Base-by-base conservation (phyloP, 176 grass and related monocot species). In the Canna indica region DNA sequence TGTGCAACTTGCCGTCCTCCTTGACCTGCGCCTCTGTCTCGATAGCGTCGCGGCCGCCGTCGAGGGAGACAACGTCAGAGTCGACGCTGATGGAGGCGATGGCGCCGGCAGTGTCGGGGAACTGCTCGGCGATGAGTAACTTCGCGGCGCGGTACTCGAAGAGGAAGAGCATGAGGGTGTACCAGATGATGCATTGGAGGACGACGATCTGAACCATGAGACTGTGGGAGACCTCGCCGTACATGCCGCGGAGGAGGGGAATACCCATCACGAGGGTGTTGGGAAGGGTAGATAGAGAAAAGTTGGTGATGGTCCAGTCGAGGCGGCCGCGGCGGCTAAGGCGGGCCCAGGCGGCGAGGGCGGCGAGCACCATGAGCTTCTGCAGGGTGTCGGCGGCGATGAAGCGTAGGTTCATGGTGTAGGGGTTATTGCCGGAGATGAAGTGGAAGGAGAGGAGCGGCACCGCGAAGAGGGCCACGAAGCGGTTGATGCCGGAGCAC, bases 1-100 rank as follows among this genome's bases (percentile, higher is more conserved):
- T 35, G 34, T 73, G 71, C 1, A 73, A 5, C 71, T 33, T 73
- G 34, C 71, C 71, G 11, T 73, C 54, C 11, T 73, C 71, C 35
- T 41, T 38, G 35, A 73, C 36, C 18, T 52, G 48, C 2, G 71
- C 56, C 24, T 73, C 71, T 3, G 71, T 73, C 71, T 73, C 71
- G 63, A 66, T 36, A 6, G 34, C 18, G 63, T 38, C 63, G 17
- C 35, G 34, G 35, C 34, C 34, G 17, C 63, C 63, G 34, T 66
- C 63, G 35, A 66, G 63, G 20, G 63, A 66, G 7, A 66, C 63
- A 34, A 66, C 63, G 35, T 66, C 63, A 8, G 63, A 66, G 63
- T 66, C 63, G 34, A 66, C 63, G 63, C 34, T 66, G 18, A 66
- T 66, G 63, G 63, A 66, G 63, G 63, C 63, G 63, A 66, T 66